Percentiles rank a stretch among this genome's conserved stretches.
Evolutionary conservation across 495 filamentous ascomycete genomes (phyloP).

Genomic region (Margaritispora aquatica): DNA sequence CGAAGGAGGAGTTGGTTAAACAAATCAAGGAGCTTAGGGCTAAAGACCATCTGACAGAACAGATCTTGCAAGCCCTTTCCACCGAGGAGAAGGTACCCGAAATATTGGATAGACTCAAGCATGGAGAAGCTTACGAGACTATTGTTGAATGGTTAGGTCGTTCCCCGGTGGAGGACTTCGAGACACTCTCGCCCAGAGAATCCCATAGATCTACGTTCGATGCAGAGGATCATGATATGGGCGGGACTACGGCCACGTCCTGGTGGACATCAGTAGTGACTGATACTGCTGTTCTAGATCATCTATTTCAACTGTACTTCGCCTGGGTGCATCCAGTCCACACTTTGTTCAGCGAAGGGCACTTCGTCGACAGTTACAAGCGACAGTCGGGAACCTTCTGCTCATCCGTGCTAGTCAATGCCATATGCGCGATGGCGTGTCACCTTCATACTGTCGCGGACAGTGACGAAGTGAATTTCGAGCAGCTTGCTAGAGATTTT

Average conservation of each 20-base stretch:
- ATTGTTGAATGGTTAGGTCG: conserved; percentile 32
- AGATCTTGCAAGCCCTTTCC: conserved; percentile 29
- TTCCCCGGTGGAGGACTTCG: conserved; percentile 19
- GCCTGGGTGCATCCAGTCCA: conserved; percentile 39
- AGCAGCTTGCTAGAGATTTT: conserved; percentile 27
- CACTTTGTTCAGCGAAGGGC: conserved; percentile 33
- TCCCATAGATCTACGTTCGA: conserved; percentile 22
- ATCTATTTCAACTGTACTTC: conserved; percentile 37
- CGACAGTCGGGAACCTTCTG: conserved; percentile 25
- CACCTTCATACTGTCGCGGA: conserved; percentile 25
- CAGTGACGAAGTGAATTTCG: conserved; percentile 22
- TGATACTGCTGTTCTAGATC: conserved; percentile 26
- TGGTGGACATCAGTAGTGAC: conserved; percentile 31
- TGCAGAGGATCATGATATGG: conserved; percentile 22
- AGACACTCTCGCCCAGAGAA: conserved; percentile 15
- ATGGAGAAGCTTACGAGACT: conserved; percentile 26
- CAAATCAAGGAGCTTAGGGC: conserved; percentile 20
- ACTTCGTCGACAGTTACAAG: conserved; percentile 29
- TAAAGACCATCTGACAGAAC: conserved; percentile 26
- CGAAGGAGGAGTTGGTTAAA: conserved; percentile 26
- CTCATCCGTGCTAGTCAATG: conserved; percentile 31
- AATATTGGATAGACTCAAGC: conserved; percentile 27
- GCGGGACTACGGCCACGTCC: conserved; percentile 3
- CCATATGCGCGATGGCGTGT: conserved; percentile 37
- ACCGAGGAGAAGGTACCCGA: conserved; percentile 30